Evolutionary conservation across 345 rosid genomes (phyloP), one percentile per base, ranked within the genome.

Genomic region (Corchorus olitorius): DNA sequence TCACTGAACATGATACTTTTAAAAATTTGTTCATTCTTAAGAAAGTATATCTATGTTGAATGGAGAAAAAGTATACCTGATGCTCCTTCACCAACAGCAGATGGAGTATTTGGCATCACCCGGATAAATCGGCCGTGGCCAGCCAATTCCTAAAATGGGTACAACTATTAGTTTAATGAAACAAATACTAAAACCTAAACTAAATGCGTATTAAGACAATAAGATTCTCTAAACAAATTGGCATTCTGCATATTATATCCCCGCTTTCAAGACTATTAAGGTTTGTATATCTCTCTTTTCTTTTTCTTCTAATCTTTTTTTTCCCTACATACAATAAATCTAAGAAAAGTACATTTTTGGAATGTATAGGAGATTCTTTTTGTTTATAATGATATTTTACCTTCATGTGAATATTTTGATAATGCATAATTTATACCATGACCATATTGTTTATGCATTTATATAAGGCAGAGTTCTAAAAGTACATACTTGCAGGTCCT

Each of bases 61-160:
- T 54, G 17, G 8, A n/a, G 20, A 8, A 48, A 59, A 52, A 11
- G 7, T 75, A 68, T 49, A 92, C 97, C 95, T 81, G 97, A 50
- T 33, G 97, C 98, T 65, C 89, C 99, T 86, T 88, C 91, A 6
- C 97, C 92, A 58, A 96, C 97, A 6, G 97, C 94, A 39, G 97
- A 87, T 61, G 98, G 97, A 60, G 98, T 93, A 80, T 96, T 96
- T 45, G 99, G 98, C 93, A 96, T 89, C 78, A 87, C 97, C 80
- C 99, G 86, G 62, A 93, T 83, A 74, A 93, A 88, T 64, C 95
- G 89, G 56, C 84, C 83, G 45, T 88, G 94, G 75, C 95, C 93
- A 80, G 97, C 87, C 98, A 97, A 96, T 70, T 87, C 94, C 97
- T 96, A 77, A 58, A 74, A 37, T 64, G 72, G 46, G 73, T 7